Base-by-base conservation (phyloP, 2,329 filamentous ascomycete genomes). In the Scedosporium minutisporum region DNA sequence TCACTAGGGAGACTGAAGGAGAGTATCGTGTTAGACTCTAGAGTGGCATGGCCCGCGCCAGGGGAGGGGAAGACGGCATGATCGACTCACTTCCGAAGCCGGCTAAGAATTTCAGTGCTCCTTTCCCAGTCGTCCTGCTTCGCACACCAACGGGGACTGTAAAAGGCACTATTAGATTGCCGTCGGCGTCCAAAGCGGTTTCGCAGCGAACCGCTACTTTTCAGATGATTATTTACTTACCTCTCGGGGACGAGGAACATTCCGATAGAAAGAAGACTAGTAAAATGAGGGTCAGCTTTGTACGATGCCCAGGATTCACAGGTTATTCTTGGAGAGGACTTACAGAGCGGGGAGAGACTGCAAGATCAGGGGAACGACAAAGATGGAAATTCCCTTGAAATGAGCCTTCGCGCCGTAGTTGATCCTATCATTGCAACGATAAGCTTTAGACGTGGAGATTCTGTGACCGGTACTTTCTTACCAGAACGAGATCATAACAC, bases 71-170 rank as follows among this genome's bases (percentile, higher is more conserved):
- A 6, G 23, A 57, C 14, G 6, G 6, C 2, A 57, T 57, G 33
- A 23, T 33, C 25, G 16, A 62, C 69, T 66, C 65, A 76, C 74
- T 70, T 68, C 63, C 75, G 69, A 48, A 90, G 77, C 44, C 72
- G 76, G 21, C 81, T 77, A 6, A 91, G 78, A 18, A 85, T 80
- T 0, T 64, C 64, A 3, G 79, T 81, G 1, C 87, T 84, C 48
- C 82, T 77, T 64, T 90, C 87, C 86, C 86, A 89, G 65, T 86
- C 80, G 67, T 89, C 86, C 67, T 84, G 80, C 66, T 85, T 83
- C 25, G 87, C 87, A 25, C 87, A 80, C 82, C 84, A 90, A 66
- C 87, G 81, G 14, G 87, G 87, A 6, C 84, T 87, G 64, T 80
- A 77, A 4, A 10, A 41, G 16, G 21, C 42, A 38, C 10, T 38